A percentile compares a stretch with the other conserved stretches of the same genome.
Evolutionary conservation across 2,329 filamentous ascomycete species (phyloP).

Genomic region (Cryoendolithus antarcticus): DNA sequence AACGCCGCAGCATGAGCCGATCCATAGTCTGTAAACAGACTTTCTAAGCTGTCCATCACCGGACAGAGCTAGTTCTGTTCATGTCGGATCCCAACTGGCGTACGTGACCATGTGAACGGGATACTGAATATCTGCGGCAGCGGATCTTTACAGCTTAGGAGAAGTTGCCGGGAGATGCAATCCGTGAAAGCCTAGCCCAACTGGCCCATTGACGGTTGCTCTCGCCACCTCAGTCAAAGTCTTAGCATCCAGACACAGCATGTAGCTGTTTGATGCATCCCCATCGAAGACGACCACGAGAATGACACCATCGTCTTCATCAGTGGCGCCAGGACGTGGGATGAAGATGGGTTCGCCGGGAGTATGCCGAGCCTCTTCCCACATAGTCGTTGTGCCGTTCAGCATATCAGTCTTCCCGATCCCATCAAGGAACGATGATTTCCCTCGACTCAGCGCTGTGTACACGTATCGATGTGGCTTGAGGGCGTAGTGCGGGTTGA

Average conservation of each 20-base stretch:
- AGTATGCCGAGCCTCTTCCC: slow-evolving; percentile 49
- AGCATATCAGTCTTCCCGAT: slow-evolving; percentile 53
- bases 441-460: slow-evolving; percentile 42
- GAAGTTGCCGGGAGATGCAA: neutral
- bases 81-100: no score
- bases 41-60: no score
- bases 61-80: no score
- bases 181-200: slow-evolving; percentile 57
- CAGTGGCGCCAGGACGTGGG: slow-evolving; percentile 33
- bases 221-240: slow-evolving; percentile 52
- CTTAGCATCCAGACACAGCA: slow-evolving; percentile 52
- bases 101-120: no score
- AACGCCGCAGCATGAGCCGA: no score
- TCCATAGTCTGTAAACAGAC: no score
- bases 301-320: slow-evolving; percentile 53
- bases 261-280: slow-evolving; percentile 45
- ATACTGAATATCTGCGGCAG: no score
- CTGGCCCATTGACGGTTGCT: slow-evolving; percentile 48
- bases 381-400: slow-evolving; percentile 41
- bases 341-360: slow-evolving; percentile 62
- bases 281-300: slow-evolving; percentile 55
- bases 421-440: slow-evolving; percentile 48
- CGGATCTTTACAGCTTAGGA: no score
- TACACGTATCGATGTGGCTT: slow-evolving; percentile 50
- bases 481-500: slow-evolving; percentile 46